These are phyloP conservation scores for Neurospora sp. DNA, from an alignment of 495 filamentous ascomycete species.

Conservation along the genomic window DNA sequence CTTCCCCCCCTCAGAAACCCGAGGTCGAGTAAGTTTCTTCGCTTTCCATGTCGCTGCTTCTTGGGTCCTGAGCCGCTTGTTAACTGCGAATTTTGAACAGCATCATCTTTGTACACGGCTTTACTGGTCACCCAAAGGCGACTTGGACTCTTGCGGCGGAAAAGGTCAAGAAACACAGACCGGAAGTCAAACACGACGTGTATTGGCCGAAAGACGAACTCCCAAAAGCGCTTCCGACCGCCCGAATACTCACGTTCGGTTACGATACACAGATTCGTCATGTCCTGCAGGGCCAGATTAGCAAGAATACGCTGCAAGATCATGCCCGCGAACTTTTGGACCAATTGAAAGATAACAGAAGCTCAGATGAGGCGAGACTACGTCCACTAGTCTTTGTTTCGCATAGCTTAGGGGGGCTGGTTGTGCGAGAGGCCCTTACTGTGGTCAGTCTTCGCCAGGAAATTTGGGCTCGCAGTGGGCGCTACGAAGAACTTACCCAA, in stretches of 20 bases:
- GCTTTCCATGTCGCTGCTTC: background rate
- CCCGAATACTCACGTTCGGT: background rate
- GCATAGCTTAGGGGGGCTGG: no score
- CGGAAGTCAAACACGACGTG: no score
- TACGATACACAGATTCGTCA: background rate
- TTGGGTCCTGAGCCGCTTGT: background rate
- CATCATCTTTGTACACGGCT: constrained; percentile 19
- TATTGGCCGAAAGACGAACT: background rate
- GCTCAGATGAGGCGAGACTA: no score
- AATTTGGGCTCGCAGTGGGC: no score
- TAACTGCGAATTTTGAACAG: background rate
- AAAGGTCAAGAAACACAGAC: no score
- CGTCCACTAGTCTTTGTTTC: no score
- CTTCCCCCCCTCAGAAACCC: background rate
- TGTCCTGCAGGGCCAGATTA: background rate
- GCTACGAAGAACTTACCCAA: no score
- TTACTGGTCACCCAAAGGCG: constrained; percentile 11
- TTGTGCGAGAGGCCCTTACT: no score
- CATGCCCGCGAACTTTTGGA: no score
- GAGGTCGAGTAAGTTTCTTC: constrained; percentile 13
- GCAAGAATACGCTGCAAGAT: background rate
- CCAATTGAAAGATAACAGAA: no score
- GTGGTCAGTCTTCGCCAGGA: no score
- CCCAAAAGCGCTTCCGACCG: background rate
- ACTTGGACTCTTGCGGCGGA: constrained; percentile 8